phyloP scores from a whole-genome alignment of 163 green algal species.

The Trebouxiophyceae sp. region DNA sequence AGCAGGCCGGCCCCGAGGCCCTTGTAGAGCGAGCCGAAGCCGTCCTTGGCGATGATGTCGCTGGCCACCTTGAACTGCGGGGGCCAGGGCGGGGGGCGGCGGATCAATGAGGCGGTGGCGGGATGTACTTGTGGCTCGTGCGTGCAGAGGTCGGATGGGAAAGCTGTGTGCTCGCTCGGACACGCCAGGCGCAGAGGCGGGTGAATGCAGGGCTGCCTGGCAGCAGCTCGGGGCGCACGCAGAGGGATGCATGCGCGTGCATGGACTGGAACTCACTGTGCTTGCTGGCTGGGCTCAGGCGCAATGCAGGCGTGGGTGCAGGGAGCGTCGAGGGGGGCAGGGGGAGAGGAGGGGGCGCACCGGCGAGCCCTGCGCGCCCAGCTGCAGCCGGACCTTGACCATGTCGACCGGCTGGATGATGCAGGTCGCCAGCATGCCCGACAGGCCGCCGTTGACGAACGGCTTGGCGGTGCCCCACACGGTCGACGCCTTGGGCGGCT shows the following conservation, averaged over 20 bases:
- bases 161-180: too few species aligned
- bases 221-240: too few species aligned
- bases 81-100: too few species aligned
- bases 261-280: too few species aligned
- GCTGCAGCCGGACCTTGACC: conserved; percentile 96
- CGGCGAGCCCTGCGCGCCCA: conserved; percentile 75
- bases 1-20: conserved; percentile 89
- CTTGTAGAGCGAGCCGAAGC: conserved; percentile 91
- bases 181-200: too few species aligned
- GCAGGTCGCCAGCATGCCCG: conserved; percentile 91
- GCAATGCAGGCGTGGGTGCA: too few species aligned
- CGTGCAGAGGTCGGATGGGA: too few species aligned
- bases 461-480: conserved; percentile 88
- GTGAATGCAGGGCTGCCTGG: too few species aligned
- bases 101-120: background rate
- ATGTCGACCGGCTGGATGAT: conserved; percentile 99
- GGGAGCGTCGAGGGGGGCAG: too few species aligned
- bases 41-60: conserved; percentile 79
- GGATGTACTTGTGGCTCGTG: too few species aligned
- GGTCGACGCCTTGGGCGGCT: background rate
- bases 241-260: too few species aligned
- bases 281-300: too few species aligned
- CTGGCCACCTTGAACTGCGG: conserved; percentile 65
- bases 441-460: conserved; percentile 92
- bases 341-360: conserved; percentile 26